Percentiles rank a stretch among this genome's conserved stretches.
Conservation (phyloP, 2,329 filamentous ascomycete species). For the Fusarium austroafricanum region DNA sequence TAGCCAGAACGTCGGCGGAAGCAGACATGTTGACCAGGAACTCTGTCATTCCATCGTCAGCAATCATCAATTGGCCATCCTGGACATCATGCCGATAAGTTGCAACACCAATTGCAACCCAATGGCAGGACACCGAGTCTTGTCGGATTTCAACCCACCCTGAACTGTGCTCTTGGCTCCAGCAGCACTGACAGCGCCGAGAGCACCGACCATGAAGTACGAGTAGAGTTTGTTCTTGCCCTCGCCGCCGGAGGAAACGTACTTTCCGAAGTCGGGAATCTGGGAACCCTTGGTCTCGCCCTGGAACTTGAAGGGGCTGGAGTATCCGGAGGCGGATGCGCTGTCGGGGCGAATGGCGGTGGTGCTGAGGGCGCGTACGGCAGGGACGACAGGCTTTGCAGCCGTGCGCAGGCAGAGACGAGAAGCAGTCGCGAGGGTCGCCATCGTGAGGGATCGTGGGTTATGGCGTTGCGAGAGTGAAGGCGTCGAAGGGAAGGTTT, state of each 20-base stretch:
- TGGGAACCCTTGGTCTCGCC: slow-evolving; percentile 69
- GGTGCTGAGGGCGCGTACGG: slow-evolving; percentile 68
- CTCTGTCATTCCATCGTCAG: slow-evolving; percentile 68
- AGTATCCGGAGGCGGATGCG: slow-evolving; percentile 64
- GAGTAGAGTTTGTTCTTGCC: slow-evolving; percentile 86
- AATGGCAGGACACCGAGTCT: slow-evolving; percentile 43
- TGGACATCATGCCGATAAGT: slow-evolving; percentile 8
- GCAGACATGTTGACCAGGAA: slow-evolving; percentile 99
- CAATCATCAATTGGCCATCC: slow-evolving; percentile 43
- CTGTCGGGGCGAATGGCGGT: slow-evolving; percentile 61
- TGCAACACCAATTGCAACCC: slow-evolving; percentile 45
- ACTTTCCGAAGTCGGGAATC: slow-evolving; percentile 91
- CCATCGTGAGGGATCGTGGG: slow-evolving; percentile 62
- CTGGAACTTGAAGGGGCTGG: slow-evolving; percentile 76
- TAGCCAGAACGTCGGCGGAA: slow-evolving; percentile 96
- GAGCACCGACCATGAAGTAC: slow-evolving; percentile 98
- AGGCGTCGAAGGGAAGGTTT: slow-evolving; percentile 49
- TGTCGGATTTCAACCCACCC: slow-evolving; percentile 72
- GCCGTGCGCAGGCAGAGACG: slow-evolving; percentile 74
- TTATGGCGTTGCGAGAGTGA: slow-evolving; percentile 45
- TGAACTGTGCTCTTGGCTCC: slow-evolving; percentile 98
- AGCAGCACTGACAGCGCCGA: slow-evolving; percentile 91
- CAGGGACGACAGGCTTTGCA: slow-evolving; percentile 55
- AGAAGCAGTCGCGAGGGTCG: slow-evolving; percentile 75
- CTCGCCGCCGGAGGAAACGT: slow-evolving; percentile 76